These are phyloP conservation scores for Euphorbia corollata DNA, from an alignment of 441 rosid species.

Conservation along the genomic window DNA sequence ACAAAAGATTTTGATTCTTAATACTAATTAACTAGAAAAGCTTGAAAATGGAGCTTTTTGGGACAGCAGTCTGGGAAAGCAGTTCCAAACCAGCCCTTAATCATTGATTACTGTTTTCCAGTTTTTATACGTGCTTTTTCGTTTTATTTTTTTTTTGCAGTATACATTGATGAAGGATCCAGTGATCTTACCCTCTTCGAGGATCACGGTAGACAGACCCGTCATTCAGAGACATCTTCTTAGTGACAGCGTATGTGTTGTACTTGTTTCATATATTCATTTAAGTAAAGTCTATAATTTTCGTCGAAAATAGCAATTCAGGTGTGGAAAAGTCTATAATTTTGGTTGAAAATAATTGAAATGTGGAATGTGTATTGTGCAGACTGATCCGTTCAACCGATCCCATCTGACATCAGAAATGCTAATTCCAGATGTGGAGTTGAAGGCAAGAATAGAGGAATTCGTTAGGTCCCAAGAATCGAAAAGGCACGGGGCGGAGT, in stretches of 20 bases:
- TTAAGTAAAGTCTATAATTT: background rate
- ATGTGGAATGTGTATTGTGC: constrained; percentile 25
- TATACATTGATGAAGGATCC: constrained; percentile 97
- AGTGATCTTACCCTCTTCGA: constrained; percentile 89
- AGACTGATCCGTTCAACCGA: constrained; percentile 94
- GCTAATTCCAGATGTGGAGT: constrained; percentile 64
- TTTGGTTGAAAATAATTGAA: constrained; percentile 10
- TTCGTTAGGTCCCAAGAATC: constrained; percentile 56
- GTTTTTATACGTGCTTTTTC: constrained; percentile 2
- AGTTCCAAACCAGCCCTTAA: too few relatives aligned
- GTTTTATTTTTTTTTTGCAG: constrained; percentile 31
- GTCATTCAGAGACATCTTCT: constrained; percentile 98
- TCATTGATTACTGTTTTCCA: too few relatives aligned
- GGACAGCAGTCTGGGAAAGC: too few relatives aligned
- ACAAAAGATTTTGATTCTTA: too few relatives aligned
- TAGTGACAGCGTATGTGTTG: constrained; percentile 59
- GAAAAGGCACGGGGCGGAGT: constrained; percentile 50
- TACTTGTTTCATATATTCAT: background rate
- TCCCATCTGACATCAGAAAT: constrained; percentile 82
- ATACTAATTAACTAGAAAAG: too few relatives aligned
- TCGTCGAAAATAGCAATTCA: constrained; percentile 14
- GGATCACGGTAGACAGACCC: constrained; percentile 75
- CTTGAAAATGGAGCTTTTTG: too few relatives aligned
- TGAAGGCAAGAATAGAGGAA: constrained; percentile 79
- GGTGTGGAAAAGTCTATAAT: background rate